A percentile compares a stretch with the other conserved stretches of the same genome.
These are phyloP conservation scores for Cadophora luteo-olivacea DNA, from an alignment of 2,329 filamentous ascomycete genomes.

Conservation along the genomic window DNA sequence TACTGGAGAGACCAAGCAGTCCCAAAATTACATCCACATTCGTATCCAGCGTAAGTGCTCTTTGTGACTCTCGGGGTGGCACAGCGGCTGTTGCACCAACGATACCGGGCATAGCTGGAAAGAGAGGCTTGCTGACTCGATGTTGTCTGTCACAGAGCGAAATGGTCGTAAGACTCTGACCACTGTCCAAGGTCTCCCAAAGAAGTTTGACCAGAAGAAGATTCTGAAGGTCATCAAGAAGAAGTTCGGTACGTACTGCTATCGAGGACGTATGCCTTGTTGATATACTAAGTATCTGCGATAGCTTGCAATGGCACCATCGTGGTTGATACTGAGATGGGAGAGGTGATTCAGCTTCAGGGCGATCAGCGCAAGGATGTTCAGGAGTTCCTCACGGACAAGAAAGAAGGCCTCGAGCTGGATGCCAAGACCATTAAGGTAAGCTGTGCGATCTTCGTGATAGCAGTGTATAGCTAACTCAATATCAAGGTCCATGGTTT, in stretches of 20 bases:
- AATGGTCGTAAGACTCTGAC: slow-evolving; percentile 99
- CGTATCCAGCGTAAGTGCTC: slow-evolving; percentile 90
- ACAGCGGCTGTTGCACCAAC: slow-evolving; percentile 21
- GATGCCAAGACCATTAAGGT: slow-evolving; percentile 98
- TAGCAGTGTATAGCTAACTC: neutral
- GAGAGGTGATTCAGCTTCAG: slow-evolving; percentile 99
- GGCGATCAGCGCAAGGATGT: slow-evolving; percentile 99
- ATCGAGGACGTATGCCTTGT: neutral
- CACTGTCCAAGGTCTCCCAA: slow-evolving; percentile 97
- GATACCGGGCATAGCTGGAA: slow-evolving; percentile 26
- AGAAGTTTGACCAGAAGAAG: slow-evolving; percentile 99
- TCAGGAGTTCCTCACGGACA: slow-evolving; percentile 95
- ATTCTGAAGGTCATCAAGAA: slow-evolving; percentile 99
- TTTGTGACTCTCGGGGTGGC: slow-evolving; percentile 2
- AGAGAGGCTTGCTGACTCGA: slow-evolving; percentile 50
- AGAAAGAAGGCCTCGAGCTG: slow-evolving; percentile 92
- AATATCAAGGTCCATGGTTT: slow-evolving; percentile 63
- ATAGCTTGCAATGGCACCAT: slow-evolving; percentile 99
- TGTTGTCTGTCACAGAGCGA: slow-evolving; percentile 70
- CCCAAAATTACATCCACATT: slow-evolving; percentile 99
- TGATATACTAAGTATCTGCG: slow-evolving; percentile 14
- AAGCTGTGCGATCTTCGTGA: slow-evolving; percentile 22
- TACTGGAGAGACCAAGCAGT: slow-evolving; percentile 92
- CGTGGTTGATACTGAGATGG: slow-evolving; percentile 94
- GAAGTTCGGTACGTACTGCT: slow-evolving; percentile 79